Percentiles rank a stretch among this genome's conserved stretches.
Conservation (phyloP, 1,139 yeast species). For the Pichia sp. region DNA sequence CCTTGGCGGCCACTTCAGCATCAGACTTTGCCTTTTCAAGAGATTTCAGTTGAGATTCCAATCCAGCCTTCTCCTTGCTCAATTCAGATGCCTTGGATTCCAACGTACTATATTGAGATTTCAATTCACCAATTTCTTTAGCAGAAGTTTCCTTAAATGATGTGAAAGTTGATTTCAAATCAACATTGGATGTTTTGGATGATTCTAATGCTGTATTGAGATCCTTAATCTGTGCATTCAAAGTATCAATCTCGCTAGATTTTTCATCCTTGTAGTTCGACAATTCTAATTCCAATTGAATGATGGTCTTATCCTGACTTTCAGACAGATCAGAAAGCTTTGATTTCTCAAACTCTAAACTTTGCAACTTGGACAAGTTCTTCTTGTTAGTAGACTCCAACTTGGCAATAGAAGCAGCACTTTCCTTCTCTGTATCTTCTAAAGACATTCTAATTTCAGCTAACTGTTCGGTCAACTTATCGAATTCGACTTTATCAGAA, state of each 20-base stretch:
- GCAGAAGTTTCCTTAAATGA: slow-evolving; percentile 5
- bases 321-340: slow-evolving; percentile 3
- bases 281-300: slow-evolving; percentile 1
- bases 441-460: not conserved
- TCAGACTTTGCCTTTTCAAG: slow-evolving; percentile 1
- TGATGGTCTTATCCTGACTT: not conserved
- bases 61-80: slow-evolving; percentile 1
- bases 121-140: slow-evolving; percentile 10
- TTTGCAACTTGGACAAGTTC: not conserved
- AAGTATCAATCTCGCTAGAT: slow-evolving; percentile 1
- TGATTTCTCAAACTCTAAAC: slow-evolving; percentile 1
- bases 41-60: not conserved
- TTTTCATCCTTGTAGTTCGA: not conserved
- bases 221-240: slow-evolving; percentile 9
- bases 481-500: not conserved
- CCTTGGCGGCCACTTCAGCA: not conserved
- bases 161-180: slow-evolving; percentile 2
- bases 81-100: slow-evolving; percentile 1
- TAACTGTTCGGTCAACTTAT: not conserved
- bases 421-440: not conserved
- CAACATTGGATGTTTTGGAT: slow-evolving; percentile 6
- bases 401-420: not conserved
- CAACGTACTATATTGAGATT: not conserved
- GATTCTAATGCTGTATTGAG: no score
- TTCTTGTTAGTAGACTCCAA: not conserved